A percentile compares a stretch with the other conserved stretches of the same genome.
Conservation (phyloP, 2,329 filamentous ascomycete species). For the Colletotrichum sp. region DNA sequence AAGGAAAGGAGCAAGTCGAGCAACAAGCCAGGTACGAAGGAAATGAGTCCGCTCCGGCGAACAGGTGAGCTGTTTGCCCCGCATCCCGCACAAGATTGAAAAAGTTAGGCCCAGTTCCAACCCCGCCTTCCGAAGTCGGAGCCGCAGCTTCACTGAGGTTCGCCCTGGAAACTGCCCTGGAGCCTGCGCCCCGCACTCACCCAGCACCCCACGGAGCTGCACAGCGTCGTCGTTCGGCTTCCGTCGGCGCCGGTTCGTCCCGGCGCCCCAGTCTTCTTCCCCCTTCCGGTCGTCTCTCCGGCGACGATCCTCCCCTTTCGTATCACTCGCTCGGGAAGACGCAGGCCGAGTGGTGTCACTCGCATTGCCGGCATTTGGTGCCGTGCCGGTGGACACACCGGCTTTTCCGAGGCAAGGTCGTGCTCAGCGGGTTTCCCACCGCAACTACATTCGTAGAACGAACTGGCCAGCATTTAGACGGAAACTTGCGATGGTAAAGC, state of each 20-base stretch:
- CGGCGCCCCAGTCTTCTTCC: neutral
- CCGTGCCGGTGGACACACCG: neutral
- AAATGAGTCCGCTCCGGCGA: neutral
- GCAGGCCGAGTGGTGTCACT: neutral
- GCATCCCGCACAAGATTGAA: constrained; percentile 22
- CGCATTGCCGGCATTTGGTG: neutral
- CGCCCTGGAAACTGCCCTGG: neutral
- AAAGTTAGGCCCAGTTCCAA: constrained; percentile 28
- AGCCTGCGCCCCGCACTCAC: neutral
- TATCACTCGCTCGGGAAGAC: neutral
- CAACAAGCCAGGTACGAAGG: neutral
- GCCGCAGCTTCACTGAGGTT: constrained; percentile 1
- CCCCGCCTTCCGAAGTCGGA: constrained; percentile 45
- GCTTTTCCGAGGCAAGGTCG: neutral
- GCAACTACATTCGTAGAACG: neutral
- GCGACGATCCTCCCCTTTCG: neutral
- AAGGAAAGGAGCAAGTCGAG: neutral
- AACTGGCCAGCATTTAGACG: neutral
- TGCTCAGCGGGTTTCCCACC: neutral
- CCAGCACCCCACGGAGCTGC: neutral
- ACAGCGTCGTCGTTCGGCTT: constrained; percentile 2
- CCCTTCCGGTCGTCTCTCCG: constrained; percentile 1
- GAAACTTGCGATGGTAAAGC: too few species aligned
- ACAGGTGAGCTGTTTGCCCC: constrained; percentile 17
- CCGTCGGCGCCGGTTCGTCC: constrained; percentile 13